phyloP scores from a whole-genome alignment of 176 grass and related monocot species.

The Tuctoria greenei region DNA sequence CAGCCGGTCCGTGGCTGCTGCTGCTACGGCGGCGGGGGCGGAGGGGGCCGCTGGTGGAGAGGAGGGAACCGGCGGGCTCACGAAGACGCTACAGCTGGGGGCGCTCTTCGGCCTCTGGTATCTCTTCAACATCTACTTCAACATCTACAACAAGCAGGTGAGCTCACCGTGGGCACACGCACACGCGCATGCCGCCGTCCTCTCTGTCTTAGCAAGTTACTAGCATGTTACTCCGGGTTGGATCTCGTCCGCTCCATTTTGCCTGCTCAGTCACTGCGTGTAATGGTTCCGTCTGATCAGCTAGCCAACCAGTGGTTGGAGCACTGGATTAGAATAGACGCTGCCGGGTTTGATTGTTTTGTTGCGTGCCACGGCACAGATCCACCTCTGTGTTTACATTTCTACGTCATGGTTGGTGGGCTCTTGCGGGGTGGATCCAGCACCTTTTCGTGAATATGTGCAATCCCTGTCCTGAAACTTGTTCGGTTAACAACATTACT shows the following conservation, averaged over 20 bases:
- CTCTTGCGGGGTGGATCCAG: not conserved
- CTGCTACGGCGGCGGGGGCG: not conserved
- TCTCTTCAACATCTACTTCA: slow-evolving; percentile 89
- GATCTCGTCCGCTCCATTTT: not conserved
- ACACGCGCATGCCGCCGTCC: too few species aligned
- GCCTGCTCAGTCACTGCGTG: not conserved
- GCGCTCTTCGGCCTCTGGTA: slow-evolving; percentile 80
- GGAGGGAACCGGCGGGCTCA: slow-evolving; percentile 17
- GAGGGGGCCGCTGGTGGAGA: not conserved
- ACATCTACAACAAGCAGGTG: slow-evolving; percentile 93
- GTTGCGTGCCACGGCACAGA: not conserved
- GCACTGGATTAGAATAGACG: not conserved
- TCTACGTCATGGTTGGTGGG: not conserved
- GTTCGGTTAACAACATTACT: not conserved
- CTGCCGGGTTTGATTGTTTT: not conserved
- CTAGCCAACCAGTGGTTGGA: not conserved
- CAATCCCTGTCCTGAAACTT: not conserved
- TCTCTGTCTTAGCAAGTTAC: too few species aligned
- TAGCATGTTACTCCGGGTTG: not conserved
- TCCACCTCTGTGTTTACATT: not conserved
- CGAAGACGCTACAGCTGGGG: slow-evolving; percentile 56
- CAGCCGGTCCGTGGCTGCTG: not conserved
- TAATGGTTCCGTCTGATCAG: not conserved
- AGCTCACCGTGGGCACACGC: not conserved
- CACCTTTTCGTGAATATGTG: not conserved